Evolutionary conservation across 495 filamentous ascomycete genomes (phyloP).

Genomic region (Annulohypoxylon bovei): DNA sequence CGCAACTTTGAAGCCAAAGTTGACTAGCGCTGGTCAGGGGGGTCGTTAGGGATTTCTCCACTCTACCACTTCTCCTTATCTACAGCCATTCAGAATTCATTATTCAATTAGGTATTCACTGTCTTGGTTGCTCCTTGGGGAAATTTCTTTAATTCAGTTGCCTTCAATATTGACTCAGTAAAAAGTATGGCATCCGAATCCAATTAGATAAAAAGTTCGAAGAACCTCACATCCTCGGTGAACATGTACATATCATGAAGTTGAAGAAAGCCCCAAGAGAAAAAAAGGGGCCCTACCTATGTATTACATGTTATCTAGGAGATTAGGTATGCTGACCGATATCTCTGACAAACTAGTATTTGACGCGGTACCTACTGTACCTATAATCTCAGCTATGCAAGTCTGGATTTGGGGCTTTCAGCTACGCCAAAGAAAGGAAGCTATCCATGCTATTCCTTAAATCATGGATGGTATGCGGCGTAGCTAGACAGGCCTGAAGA

Average conservation of each 20-base stretch:
- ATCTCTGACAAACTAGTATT: conserved; percentile 29
- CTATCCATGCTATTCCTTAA: not conserved
- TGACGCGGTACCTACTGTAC: not conserved
- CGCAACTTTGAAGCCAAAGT: conserved; percentile 1
- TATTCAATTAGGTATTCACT: not conserved
- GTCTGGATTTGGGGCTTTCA: conserved; percentile 7
- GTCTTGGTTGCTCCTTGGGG: not conserved
- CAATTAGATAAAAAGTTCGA: not conserved
- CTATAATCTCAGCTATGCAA: not conserved
- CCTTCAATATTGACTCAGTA: conserved; percentile 3
- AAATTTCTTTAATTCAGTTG: conserved; percentile 13
- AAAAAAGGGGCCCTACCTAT: too few species aligned
- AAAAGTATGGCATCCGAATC: conserved; percentile 2
- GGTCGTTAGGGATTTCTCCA: conserved; percentile 11
- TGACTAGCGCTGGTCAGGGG: conserved; percentile 15
- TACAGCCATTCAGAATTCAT: conserved; percentile 29
- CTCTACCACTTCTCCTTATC: conserved; percentile 25
- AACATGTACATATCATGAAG: not conserved
- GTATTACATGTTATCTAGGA: too few species aligned
- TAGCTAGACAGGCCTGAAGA: too few species aligned
- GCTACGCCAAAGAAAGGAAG: conserved; percentile 1
- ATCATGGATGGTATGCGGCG: not conserved
- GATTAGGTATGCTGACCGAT: conserved; percentile 24
- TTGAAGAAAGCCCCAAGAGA: not conserved
- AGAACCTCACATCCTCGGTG: not conserved